A percentile compares a stretch with the other conserved stretches of the same genome.
phyloP scores from a whole-genome alignment of 805 yeast species.

The Yamadazyma insecticola region DNA sequence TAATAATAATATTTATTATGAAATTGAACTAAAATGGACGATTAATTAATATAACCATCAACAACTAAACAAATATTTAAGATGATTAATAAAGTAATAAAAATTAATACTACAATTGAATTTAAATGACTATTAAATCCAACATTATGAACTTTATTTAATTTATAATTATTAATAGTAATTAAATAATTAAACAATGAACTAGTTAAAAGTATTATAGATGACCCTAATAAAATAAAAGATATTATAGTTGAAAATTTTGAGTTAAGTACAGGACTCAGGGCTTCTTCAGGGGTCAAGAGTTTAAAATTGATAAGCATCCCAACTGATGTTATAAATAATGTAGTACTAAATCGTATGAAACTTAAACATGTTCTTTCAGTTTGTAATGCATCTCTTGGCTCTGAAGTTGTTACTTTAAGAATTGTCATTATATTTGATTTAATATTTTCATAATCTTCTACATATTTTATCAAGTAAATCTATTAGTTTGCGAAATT shows the following conservation, averaged over 20 bases:
- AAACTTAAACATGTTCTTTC: slow-evolving; percentile 51
- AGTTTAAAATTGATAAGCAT: slow-evolving; percentile 42
- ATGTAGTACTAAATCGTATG: slow-evolving; percentile 41
- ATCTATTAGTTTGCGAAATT: no score
- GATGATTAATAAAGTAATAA: slow-evolving; percentile 7
- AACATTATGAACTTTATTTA: slow-evolving; percentile 31
- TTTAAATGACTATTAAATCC: slow-evolving; percentile 20
- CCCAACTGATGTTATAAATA: slow-evolving; percentile 45
- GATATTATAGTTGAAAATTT: slow-evolving; percentile 27
- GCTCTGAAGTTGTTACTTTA: slow-evolving; percentile 41
- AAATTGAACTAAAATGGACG: no score
- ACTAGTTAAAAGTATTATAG: slow-evolving; percentile 33
- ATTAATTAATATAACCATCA: slow-evolving; percentile 8
- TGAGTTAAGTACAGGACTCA: slow-evolving; percentile 3
- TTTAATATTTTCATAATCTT: not conserved
- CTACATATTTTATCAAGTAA: no score
- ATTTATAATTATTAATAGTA: slow-evolving; percentile 41
- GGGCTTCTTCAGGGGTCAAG: slow-evolving; percentile 1
- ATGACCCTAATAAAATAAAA: slow-evolving; percentile 30
- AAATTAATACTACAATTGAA: slow-evolving; percentile 5
- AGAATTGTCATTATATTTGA: slow-evolving; percentile 8
- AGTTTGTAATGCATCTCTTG: slow-evolving; percentile 50
- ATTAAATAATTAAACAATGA: slow-evolving; percentile 39
- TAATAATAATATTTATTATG: no score
- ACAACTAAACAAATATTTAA: slow-evolving; percentile 8